These are phyloP conservation scores for Microbotryomycetes sp. DNA, from an alignment of 1,284 basidiomycete species.

Conservation along the genomic window DNA sequence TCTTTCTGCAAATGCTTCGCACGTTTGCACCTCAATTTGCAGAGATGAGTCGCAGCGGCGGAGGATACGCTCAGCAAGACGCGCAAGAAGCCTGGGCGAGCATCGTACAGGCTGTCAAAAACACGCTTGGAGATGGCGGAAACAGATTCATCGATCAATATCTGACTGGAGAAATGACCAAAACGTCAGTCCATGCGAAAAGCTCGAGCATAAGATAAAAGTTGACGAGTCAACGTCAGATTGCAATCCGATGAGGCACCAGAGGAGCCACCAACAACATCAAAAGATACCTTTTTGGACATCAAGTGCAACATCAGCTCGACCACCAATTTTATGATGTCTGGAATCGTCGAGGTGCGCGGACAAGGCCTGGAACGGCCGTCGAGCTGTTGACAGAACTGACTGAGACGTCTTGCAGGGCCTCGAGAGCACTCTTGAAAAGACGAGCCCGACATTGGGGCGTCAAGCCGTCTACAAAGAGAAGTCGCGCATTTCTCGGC, in stretches of 20 bases:
- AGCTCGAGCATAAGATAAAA: too few relatives aligned
- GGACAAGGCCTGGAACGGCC: too few relatives aligned
- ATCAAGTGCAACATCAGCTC: slow-evolving; percentile 86
- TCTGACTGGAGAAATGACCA: slow-evolving; percentile 70
- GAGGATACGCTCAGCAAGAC: slow-evolving; percentile 78
- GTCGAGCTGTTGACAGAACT: too few relatives aligned
- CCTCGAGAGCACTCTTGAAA: slow-evolving; percentile 79
- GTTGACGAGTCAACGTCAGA: too few relatives aligned
- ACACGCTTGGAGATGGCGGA: slow-evolving; percentile 38
- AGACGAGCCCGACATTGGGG: slow-evolving; percentile 68
- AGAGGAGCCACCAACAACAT: slow-evolving; percentile 61
- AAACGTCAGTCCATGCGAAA: slow-evolving; percentile 74
- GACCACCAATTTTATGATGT: slow-evolving; percentile 80
- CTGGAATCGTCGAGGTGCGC: slow-evolving; percentile 74
- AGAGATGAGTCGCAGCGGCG: slow-evolving; percentile 55
- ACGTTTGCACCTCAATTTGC: slow-evolving; percentile 85
- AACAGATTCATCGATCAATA: slow-evolving; percentile 68
- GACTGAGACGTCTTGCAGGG: too few relatives aligned
- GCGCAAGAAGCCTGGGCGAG: slow-evolving; percentile 92
- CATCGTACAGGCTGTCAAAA: slow-evolving; percentile 69
- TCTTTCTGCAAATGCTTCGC: slow-evolving; percentile 63
- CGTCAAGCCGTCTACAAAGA: slow-evolving; percentile 79
- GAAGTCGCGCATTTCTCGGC: slow-evolving; percentile 69
- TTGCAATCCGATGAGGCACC: slow-evolving; percentile 70
- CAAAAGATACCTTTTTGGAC: slow-evolving; percentile 71